Conservation (phyloP, 169 alveolate species). For the Plasmodium blacklocki region DNA sequence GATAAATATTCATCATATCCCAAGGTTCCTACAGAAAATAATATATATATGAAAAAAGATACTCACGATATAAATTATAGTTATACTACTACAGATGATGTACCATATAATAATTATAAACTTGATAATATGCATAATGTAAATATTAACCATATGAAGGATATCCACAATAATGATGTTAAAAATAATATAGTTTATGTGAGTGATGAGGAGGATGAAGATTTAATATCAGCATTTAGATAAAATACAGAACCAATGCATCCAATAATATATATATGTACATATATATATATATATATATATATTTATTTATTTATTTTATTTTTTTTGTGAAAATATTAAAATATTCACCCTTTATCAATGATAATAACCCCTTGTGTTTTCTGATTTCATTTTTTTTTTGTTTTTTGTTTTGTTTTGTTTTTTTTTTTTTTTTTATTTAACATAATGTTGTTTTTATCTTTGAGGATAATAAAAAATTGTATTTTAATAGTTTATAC, state of each 20-base stretch:
- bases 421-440: no score
- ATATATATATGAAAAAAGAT: not conserved
- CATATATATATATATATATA: no score
- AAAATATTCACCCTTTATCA: no score
- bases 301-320: no score
- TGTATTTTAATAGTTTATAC: no score
- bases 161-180: conserved; percentile 10
- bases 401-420: no score
- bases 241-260: not conserved
- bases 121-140: not conserved
- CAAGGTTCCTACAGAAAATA: not conserved
- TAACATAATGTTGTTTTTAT: no score
- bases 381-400: no score
- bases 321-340: no score
- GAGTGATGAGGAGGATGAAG: conserved; percentile 74
- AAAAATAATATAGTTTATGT: conserved; percentile 52
- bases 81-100: not conserved
- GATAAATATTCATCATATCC: not conserved
- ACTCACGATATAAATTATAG: not conserved
- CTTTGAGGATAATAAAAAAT: no score
- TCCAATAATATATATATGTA: no score
- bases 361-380: no score
- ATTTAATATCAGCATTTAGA: conserved; percentile 70
- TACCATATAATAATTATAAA: not conserved
- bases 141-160: conserved; percentile 10